Percentiles rank a stretch among this genome's conserved stretches.
phyloP scores from a whole-genome alignment of 1,284 basidiomycete species.

The Cryptococcus sp. region DNA sequence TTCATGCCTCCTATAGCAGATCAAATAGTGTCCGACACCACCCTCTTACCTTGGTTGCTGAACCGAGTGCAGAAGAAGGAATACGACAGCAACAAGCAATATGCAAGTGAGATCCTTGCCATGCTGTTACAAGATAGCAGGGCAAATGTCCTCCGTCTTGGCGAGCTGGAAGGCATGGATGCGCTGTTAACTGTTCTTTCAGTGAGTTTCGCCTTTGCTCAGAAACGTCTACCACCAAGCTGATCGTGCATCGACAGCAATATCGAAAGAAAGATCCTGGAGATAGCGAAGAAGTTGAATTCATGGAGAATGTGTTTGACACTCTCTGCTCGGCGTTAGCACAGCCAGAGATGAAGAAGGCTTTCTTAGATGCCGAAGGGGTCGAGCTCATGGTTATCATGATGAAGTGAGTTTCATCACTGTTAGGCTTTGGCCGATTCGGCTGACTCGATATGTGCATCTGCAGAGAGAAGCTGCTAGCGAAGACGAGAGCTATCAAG shows the following conservation, averaged over 20 bases:
- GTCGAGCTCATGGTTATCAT: constrained; percentile 95
- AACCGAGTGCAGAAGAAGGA: constrained; percentile 69
- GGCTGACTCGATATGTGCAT: constrained; percentile 1
- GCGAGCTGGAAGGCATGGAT: constrained; percentile 77
- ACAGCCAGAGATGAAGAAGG: constrained; percentile 72
- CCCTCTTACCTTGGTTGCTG: constrained; percentile 76
- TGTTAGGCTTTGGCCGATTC: constrained; percentile 6
- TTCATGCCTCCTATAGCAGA: constrained; percentile 75
- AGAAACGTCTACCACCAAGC: background rate
- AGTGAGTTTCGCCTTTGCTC: constrained; percentile 58
- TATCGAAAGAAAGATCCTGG: constrained; percentile 79
- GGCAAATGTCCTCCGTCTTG: constrained; percentile 65
- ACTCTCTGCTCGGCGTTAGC: constrained; percentile 77
- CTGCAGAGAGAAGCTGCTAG: constrained; percentile 74
- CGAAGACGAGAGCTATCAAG: constrained; percentile 81
- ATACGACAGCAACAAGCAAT: constrained; percentile 82
- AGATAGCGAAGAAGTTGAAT: constrained; percentile 88
- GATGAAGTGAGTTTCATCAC: constrained; percentile 70
- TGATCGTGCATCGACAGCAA: constrained; percentile 59
- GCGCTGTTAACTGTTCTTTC: constrained; percentile 72
- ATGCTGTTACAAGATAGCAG: constrained; percentile 78
- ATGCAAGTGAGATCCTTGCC: constrained; percentile 83
- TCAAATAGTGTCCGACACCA: constrained; percentile 70
- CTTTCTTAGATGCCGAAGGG: constrained; percentile 87
- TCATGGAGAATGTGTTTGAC: constrained; percentile 96